Base-by-base conservation (phyloP, 208 protist genomes). In the Trypanosoma mega region DNA sequence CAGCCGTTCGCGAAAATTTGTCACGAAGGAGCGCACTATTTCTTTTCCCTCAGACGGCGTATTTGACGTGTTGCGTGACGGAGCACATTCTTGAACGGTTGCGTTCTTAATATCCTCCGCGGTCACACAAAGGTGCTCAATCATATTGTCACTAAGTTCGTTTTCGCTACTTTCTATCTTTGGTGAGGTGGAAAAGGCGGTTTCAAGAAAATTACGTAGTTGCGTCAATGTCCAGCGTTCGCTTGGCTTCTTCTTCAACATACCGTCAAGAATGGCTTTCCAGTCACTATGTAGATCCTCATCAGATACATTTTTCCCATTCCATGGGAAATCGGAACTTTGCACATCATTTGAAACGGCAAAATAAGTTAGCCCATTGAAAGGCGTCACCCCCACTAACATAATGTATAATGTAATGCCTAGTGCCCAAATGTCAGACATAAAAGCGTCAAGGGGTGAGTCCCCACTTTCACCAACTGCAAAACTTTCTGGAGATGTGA, bases 331-430 rank as follows among this genome's bases (percentile, higher is more conserved):
- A 12, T 11, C 14, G 30, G 74, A 37, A 29, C 64, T 50, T 20
- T 63, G 51, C 14, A 96, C 82, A 55, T 60, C 70, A 4, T 53
- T 29, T 2, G 69, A 43, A 50, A 90, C 63, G 31, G 86, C 72
- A 2, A 58, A 11, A 50, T 87, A 82, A 16, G 33, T 61, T 14
- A 41, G 51, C 26, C 87, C 87, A 3, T 53, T 52, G 49, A 93
- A 96, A 21, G 90, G 90, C 0, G 84, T 59, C 26, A 64, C 53
- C 26, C 90, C 90, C 46, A 87, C 52, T 3, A 96, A 68, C 68
- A 94, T 81, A 49, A 78, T 77, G 69, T 90, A 96, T 6, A 96
- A 54, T 0, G 90, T 96, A 34, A 90, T 72, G 27, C 87, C 87
- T 8, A 94, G 68, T 0, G 87, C 85, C 87, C 87, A 94, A 20